A percentile compares a stretch with the other conserved stretches of the same genome.
Evolutionary conservation across 1,139 yeast genomes (phyloP).

Genomic region (Debaryomycetaceae sp.): DNA sequence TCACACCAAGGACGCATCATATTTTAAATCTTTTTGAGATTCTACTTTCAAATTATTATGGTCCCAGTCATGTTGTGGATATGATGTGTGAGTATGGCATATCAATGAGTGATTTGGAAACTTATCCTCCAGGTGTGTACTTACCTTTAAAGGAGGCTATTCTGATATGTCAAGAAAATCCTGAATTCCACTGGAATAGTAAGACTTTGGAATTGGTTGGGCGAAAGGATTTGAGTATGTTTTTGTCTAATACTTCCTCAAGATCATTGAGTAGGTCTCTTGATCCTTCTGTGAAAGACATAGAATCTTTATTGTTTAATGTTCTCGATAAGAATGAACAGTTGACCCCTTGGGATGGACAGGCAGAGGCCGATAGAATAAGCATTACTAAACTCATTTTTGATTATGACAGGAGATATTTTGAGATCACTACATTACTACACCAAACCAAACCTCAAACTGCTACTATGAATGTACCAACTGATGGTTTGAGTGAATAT

Average conservation of each 20-base stretch:
- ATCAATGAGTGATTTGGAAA: conserved; percentile 52
- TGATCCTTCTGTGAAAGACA: conserved; percentile 26
- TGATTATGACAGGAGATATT: conserved; percentile 73
- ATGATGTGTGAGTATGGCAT: conserved; percentile 57
- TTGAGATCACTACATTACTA: conserved; percentile 67
- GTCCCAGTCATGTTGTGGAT: conserved; percentile 53
- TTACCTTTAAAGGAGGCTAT: conserved; percentile 64
- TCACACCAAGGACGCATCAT: conserved; percentile 64
- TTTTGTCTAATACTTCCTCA: conserved; percentile 18
- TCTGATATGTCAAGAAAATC: conserved; percentile 52
- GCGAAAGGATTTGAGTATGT: conserved; percentile 58
- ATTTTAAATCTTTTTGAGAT: conserved; percentile 60
- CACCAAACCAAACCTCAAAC: conserved; percentile 69
- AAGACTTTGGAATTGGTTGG: conserved; percentile 60
- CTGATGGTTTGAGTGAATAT: conserved; percentile 49
- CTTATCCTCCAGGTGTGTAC: conserved; percentile 70
- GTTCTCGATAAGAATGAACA: conserved; percentile 48
- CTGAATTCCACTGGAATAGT: conserved; percentile 48
- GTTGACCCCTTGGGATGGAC: conserved; percentile 62
- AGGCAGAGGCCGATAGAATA: conserved; percentile 62
- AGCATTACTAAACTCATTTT: conserved; percentile 71
- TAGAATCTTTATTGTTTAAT: conserved; percentile 45
- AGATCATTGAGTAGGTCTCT: conserved; percentile 14
- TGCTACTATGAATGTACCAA: conserved; percentile 33
- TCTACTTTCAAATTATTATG: conserved; percentile 52